Evolutionary conservation across 257 asterid genomes (phyloP), one percentile per base, ranked within the genome.

Genomic region (Ophiorrhiza pumila): DNA sequence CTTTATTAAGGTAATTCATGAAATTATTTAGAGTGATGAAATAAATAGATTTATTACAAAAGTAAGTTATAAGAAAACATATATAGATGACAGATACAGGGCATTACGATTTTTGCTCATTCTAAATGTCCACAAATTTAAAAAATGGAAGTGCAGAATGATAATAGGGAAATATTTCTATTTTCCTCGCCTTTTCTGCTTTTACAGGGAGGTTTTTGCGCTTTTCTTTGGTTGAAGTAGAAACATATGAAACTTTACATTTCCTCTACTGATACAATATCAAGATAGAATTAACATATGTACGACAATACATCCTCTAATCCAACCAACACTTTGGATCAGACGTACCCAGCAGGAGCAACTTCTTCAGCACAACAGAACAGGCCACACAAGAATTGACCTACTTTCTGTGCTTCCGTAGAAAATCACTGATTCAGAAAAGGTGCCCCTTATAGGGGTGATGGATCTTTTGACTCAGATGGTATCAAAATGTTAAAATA

Each of bases 401-500:
- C n/a, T n/a, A n/a, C n/a, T n/a, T n/a, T n/a, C n/a, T n/a, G n/a
- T n/a, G n/a, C n/a, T n/a, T n/a, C n/a, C 4, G 10, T 42, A 20
- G 29, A 35, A 37, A 27, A 68, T 27, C 41, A 68, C 56, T 15
- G 17, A 11, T 27, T 46, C 27, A 22, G 22, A 50, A 65, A 35
- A 61, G n/a, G n/a, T 53, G 60, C 27, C 62, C 42, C 18, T n/a
- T 13, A 37, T 12, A 11, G 43, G 55, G 22, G 58, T 22, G 49
- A 34, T 39, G n/a, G 67, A 32, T 7, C 47, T 50, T 32, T 66
- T 22, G 18, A 5, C 37, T 2, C 23, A 2, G 34, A 47, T 6
- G 55, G 53, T 35, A 57, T 23, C 47, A 42, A 50, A 65, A 43
- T 12, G 37, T 71, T 77, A 89, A 76, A 84, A 89, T 58, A 89